phyloP scores from a whole-genome alignment of 2,329 filamentous ascomycete species.

The Pseudogymnoascus sp. region DNA sequence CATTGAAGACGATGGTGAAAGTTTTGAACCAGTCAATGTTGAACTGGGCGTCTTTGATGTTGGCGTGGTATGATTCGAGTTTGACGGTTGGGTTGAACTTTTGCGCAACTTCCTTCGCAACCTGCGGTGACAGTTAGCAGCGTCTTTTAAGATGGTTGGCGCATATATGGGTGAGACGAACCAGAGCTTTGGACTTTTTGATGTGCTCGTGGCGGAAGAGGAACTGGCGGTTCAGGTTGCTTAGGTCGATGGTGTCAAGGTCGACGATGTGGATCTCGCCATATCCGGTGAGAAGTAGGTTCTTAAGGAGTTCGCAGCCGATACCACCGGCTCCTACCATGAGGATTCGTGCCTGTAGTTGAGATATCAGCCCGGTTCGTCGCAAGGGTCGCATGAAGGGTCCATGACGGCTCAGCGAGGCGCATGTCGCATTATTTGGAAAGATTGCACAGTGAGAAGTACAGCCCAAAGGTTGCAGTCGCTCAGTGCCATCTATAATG shows the following conservation, averaged over 20 bases:
- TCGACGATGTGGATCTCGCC: constrained; percentile 92
- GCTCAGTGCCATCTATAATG: neutral
- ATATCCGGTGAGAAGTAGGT: constrained; percentile 85
- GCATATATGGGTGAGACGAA: constrained; percentile 36
- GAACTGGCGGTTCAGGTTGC: constrained; percentile 96
- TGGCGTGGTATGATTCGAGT: constrained; percentile 82
- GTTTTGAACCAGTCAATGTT: constrained; percentile 77
- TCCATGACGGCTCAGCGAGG: neutral
- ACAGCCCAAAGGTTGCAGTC: neutral
- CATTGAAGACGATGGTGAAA: constrained; percentile 90
- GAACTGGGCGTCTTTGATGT: constrained; percentile 87
- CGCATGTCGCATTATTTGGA: neutral
- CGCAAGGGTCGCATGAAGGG: neutral
- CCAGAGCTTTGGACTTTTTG: constrained; percentile 91
- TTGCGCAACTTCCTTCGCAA: constrained; percentile 84
- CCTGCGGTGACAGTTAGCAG: constrained; percentile 39
- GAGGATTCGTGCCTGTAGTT: constrained; percentile 66
- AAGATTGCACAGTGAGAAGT: neutral
- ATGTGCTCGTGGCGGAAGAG: constrained; percentile 95
- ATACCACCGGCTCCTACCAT: constrained; percentile 97
- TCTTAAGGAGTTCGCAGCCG: constrained; percentile 95
- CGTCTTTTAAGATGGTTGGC: constrained; percentile 16
- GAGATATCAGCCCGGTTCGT: constrained; percentile 28
- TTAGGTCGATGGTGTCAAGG: constrained; percentile 95
- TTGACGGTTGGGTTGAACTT: constrained; percentile 84